Percentiles rank a stretch among this genome's conserved stretches.
Evolutionary conservation across 371 early-diverging fungal species (phyloP).

Genomic region (Basidiobolus heterosporus): DNA sequence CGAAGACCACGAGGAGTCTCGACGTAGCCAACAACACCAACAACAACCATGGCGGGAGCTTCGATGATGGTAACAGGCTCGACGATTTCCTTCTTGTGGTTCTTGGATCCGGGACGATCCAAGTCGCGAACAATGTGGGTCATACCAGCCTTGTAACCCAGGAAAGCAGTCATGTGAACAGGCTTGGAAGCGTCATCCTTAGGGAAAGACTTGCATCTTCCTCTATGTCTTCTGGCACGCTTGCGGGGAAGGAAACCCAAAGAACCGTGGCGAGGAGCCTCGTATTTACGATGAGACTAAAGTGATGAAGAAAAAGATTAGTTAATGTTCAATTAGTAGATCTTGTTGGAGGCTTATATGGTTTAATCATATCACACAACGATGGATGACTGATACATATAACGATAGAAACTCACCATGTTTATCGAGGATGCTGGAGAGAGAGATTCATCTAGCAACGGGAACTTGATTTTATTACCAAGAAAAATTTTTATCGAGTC

Average conservation of each 20-base stretch:
- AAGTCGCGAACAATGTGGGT: conserved; percentile 98
- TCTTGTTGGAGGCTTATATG: no score
- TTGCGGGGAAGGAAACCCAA: conserved; percentile 98
- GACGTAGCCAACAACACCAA: conserved; percentile 99
- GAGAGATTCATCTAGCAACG: no score
- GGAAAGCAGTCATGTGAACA: conserved; percentile 97
- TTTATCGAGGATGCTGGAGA: no score
- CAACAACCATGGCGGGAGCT: conserved; percentile 94
- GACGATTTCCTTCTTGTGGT: conserved; percentile 99
- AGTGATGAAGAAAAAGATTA: neutral
- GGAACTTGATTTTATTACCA: no score
- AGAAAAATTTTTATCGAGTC: no score
- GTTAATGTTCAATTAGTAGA: no score
- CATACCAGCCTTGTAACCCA: conserved; percentile 99
- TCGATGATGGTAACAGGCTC: conserved; percentile 99
- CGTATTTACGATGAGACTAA: conserved; percentile 70
- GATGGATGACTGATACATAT: no score
- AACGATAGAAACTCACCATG: no score
- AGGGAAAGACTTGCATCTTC: conserved; percentile 96
- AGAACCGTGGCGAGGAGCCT: conserved; percentile 95
- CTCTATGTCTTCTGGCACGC: conserved; percentile 88
- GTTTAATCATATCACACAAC: no score
- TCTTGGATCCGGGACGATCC: conserved; percentile 95
- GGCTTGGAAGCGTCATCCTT: conserved; percentile 91
- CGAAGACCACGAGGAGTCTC: conserved; percentile 97